Conservation (phyloP, 2,329 filamentous ascomycete species). For the Aspergillus novoparasiticus region DNA sequence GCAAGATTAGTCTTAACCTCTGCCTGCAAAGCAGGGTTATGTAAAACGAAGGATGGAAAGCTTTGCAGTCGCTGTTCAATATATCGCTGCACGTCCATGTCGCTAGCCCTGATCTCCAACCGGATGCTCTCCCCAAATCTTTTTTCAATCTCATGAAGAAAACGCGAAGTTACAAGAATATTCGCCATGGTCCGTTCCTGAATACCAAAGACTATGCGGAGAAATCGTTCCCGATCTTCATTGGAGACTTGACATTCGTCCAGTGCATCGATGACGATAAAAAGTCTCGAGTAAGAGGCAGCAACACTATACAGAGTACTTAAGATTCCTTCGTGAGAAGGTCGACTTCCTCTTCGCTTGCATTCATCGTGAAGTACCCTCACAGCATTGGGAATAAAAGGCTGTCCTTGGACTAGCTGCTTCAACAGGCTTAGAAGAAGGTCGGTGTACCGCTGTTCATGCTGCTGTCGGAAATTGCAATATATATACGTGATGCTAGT, state of each 20-base stretch:
- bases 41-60: slow-evolving; percentile 18
- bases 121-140: slow-evolving; percentile 19
- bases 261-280: slow-evolving; percentile 36
- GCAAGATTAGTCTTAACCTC: slow-evolving; percentile 27
- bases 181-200: slow-evolving; percentile 21
- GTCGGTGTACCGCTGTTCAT: slow-evolving; percentile 39
- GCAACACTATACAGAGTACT: slow-evolving; percentile 20
- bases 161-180: slow-evolving; percentile 38
- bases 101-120: slow-evolving; percentile 37
- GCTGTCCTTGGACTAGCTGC: slow-evolving; percentile 36
- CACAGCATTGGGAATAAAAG: slow-evolving; percentile 30
- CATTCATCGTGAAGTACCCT: slow-evolving; percentile 30
- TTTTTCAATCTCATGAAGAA: slow-evolving; percentile 24
- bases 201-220: slow-evolving; percentile 26
- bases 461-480: slow-evolving; percentile 45
- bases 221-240: slow-evolving; percentile 6
- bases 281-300: slow-evolving; percentile 20
- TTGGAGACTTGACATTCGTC: slow-evolving; percentile 29
- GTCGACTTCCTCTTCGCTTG: slow-evolving; percentile 20
- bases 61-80: slow-evolving; percentile 26
- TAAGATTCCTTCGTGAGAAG: slow-evolving; percentile 27
- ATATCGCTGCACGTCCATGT: slow-evolving; percentile 37
- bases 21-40: slow-evolving; percentile 20
- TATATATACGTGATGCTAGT: slow-evolving; percentile 52
- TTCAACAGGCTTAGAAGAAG: slow-evolving; percentile 42